Base-by-base conservation (phyloP, 2,329 filamentous ascomycete species). In the Ascochyta rabiei region DNA sequence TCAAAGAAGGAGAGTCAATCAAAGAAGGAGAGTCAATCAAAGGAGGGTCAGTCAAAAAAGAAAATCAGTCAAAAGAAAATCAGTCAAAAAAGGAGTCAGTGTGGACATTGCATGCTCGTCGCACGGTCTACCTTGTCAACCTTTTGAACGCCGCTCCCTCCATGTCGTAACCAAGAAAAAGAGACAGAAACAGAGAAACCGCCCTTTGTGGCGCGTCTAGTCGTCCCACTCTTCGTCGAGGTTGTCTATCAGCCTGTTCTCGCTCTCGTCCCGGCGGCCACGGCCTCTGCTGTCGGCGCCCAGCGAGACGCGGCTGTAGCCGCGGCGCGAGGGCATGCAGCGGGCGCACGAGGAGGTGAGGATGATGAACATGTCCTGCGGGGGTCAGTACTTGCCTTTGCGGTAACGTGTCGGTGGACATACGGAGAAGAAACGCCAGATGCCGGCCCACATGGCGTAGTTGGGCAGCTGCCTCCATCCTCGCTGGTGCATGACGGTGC, bases 171-270 rank as follows among this genome's bases (percentile, higher is more conserved):
- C 13, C 43, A 30, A 47, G 10, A 26, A 47, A 28, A 28, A 28
- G 13, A 33, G 18, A 24, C n/a, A 24, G 24, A 48, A 16, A 26
- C 31, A 38, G 23, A 23, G 5, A 1, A 5, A 16, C n/a, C n/a
- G n/a, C n/a, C n/a, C n/a, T 12, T 24, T 6, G 2, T 21, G 13
- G 30, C 38, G 9, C 35, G 26, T 48, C 51, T 63, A 82, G 62
- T 96, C 93, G 66, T 97, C 93, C 93, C 93, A 98, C 73, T 97
- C 93, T 75, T 98, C 93, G 69, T 98, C 95, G 56, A 97, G 81
- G 75, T 97, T 91, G 74, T 98, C 93, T 73, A 99, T 98, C 66
- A 98, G 78, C 60, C 92, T 81, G 75, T 98, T 97, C 77, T 98
- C 95, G 50, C 92, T 93, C 55, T 97, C 93, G 6, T 84, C 76